Evolutionary conservation across 257 asterid species (phyloP), one percentile per base, ranked within the genome.

Genomic region (Jasminum sambac): DNA sequence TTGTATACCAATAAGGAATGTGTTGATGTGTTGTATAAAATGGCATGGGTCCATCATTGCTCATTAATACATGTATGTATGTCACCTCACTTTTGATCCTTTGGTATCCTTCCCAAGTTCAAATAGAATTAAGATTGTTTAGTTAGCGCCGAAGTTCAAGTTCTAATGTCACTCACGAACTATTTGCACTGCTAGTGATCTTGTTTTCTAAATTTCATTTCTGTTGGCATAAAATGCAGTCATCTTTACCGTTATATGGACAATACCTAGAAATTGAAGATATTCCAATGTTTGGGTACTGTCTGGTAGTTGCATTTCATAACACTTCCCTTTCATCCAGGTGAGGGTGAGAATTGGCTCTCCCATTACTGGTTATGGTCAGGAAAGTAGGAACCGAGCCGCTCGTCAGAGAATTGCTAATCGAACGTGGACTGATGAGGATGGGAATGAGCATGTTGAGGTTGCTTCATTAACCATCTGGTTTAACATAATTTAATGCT

Each of bases 381-480:
- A 68, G 60, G 99, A 91, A 70, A 91, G 96, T 70, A 85, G 90
- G 81, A 91, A 91, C 75, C 97, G 99, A 39, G 96, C 98, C 46
- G 98, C 96, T 63, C 98, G 99, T 66, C 98, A 91, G 76, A 95
- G 95, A 63, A 79, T 95, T 58, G 94, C 98, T 26, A 75, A 89
- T 76, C 87, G 77, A 71, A 77, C 72, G 43, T 95, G 98, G 99
- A 86, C 83, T 9, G 98, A 94, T 66, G 92, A 95, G 76, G 96
- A 95, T 14, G 95, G 95, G 5, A 85, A 82, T 70, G 98, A 91
- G 78, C 99, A 91, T 75, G 74, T 95, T 69, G 82, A 88, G 88
- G 99, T 88, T 69, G 75, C 42, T 44, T 5, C 13, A 14, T 63
- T 1, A 23, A 23, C 6, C 21, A 50, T 50, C 60, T 55, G 30